Evolutionary conservation across 805 yeast species (phyloP).

Genomic region (Tetrapisispora taiwanensis): DNA sequence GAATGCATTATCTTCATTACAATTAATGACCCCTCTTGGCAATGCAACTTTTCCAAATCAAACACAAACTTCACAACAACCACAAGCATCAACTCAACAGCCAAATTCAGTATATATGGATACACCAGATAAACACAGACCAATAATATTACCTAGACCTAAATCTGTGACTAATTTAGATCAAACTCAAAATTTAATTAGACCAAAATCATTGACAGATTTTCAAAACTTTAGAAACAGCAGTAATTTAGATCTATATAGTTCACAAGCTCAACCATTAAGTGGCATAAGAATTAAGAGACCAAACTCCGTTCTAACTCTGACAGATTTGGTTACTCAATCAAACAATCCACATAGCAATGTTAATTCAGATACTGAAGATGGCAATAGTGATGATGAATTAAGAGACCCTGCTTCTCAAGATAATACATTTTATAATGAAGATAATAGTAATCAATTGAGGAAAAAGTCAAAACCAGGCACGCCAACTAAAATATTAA

Average conservation of each 20-base stretch:
- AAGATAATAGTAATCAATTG: conserved; percentile 10
- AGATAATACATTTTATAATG: neutral
- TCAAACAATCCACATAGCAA: neutral
- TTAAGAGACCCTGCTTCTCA: conserved; percentile 5
- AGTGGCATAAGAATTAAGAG: conserved; percentile 9
- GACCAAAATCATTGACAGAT: conserved; percentile 1
- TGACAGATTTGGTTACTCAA: conserved; percentile 11
- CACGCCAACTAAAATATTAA: conserved; percentile 18
- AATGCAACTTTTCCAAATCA: conserved; percentile 4
- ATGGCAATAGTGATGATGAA: conserved; percentile 8
- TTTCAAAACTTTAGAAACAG: neutral
- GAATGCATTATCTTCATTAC: conserved; percentile 41
- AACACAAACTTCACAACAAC: no score
- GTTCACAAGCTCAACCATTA: neutral
- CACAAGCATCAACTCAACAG: conserved; percentile 6
- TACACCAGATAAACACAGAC: conserved; percentile 9
- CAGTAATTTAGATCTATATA: neutral
- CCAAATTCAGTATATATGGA: conserved; percentile 14
- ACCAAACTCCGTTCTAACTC: conserved; percentile 19
- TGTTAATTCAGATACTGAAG: conserved; percentile 12
- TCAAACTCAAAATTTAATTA: neutral
- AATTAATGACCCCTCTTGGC: conserved; percentile 52
- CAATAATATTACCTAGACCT: conserved; percentile 15
- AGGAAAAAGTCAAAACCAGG: conserved; percentile 23
- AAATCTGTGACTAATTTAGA: conserved; percentile 17